Base-by-base conservation (phyloP, 345 rosid genomes). In the Hibiscus syriacus region DNA sequence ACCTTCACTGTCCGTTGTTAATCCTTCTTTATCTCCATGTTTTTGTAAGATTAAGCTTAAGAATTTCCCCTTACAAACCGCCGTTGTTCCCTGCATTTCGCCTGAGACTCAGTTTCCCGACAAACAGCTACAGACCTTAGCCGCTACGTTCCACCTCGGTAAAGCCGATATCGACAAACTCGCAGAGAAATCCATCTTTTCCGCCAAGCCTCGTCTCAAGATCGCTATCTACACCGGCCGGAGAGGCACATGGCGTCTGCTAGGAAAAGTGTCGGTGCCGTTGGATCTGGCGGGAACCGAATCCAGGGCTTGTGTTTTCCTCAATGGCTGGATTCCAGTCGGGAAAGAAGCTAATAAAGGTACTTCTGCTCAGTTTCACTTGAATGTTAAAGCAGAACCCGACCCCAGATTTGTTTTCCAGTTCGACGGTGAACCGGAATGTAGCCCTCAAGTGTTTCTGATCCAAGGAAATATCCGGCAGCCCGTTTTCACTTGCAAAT, bases 1-100 rank as follows among this genome's bases (percentile, higher is more conserved):
- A 48, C 85, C 96, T 0, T 76, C 90, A 3, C 79, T 80, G 75
- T 87, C 98, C 66, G 89, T 84, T 56, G 89, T 90, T 32, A 96
- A 88, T 55, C 97, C 93, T 0, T 80, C 88, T 22, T 87, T 92
- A 0, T 80, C 97, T 19, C 97, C 92, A 0, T 90, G 96, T 70
- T 90, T 92, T 74, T 90, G 97, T 60, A 82, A 83, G 61, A 87
- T 92, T 75, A 88, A 87, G 69, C 87, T 93, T 25, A 87, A 87
- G 70, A 73, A 77, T 70, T 86, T 82, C 71, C 85, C 92, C 0
- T 74, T 74, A 4, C 90, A 90, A 55, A n/a, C n/a, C n/a, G n/a
- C n/a, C n/a, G n/a, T n/a, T n/a, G n/a, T n/a, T n/a, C n/a, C n/a
- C n/a, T n/a, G 72, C 86, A 79, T 86, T 78, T 71, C 86, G 0